Evolutionary conservation across 2,329 filamentous ascomycete genomes (phyloP).

Genomic region (Colletotrichum karsti): DNA sequence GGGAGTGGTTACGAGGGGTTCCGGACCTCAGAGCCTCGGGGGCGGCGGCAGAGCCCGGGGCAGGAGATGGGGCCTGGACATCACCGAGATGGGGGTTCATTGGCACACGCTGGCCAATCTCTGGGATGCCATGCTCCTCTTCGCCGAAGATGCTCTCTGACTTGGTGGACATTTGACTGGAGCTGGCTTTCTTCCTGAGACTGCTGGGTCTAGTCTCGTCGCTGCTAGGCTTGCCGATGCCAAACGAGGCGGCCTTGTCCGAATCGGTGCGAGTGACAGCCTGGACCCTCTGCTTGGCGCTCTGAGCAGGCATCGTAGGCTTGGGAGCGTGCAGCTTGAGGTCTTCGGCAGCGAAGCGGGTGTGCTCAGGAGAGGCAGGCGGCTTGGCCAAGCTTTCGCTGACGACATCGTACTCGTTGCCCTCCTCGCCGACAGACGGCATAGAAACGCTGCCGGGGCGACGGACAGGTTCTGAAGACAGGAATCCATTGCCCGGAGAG

Average conservation of each 20-base stretch:
- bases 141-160: slow-evolving; percentile 46
- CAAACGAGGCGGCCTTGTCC: slow-evolving; percentile 83
- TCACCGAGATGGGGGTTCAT: slow-evolving; percentile 94
- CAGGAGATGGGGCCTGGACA: slow-evolving; percentile 92
- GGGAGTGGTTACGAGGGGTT: slow-evolving; percentile 63
- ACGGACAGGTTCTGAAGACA: slow-evolving; percentile 50
- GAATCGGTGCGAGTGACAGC: slow-evolving; percentile 91
- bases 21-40: slow-evolving; percentile 46
- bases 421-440: slow-evolving; percentile 89
- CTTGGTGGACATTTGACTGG: slow-evolving; percentile 59
- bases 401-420: slow-evolving; percentile 80
- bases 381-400: slow-evolving; percentile 51
- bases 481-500: slow-evolving; percentile 43
- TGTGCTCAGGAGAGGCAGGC: slow-evolving; percentile 71
- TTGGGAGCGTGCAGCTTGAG: slow-evolving; percentile 89
- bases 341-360: slow-evolving; percentile 80
- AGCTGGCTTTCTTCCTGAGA: slow-evolving; percentile 70
- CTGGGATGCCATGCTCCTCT: slow-evolving; percentile 88
- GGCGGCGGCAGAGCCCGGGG: slow-evolving; percentile 55
- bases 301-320: slow-evolving; percentile 82
- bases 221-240: slow-evolving; percentile 75
- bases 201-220: slow-evolving; percentile 53
- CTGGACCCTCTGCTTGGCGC: slow-evolving; percentile 84
- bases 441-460: slow-evolving; percentile 82
- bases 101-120: slow-evolving; percentile 91